Evolutionary conservation across 148 eudicot genomes (phyloP).

Genomic region (Nepenthes gracilis): DNA sequence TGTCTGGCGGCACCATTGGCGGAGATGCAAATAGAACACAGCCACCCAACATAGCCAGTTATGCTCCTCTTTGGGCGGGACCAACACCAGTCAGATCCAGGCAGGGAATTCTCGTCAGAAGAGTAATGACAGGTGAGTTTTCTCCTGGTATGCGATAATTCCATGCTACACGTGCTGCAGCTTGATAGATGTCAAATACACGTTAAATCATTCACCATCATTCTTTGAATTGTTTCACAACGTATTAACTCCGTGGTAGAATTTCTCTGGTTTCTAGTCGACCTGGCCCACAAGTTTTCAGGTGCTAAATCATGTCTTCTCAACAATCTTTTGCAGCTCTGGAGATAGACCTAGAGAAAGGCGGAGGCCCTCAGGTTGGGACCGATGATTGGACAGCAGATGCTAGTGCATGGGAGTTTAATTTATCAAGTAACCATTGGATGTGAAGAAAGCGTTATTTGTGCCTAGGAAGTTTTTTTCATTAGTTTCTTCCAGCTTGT

Average conservation of each 20-base stretch:
- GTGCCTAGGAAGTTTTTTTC: no score
- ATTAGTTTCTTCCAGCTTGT: no score
- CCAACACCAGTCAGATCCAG: conserved; percentile 24
- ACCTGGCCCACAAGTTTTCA: neutral
- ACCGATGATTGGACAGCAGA: conserved; percentile 23
- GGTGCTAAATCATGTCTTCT: neutral
- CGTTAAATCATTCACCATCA: no score
- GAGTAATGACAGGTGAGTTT: conserved; percentile 48
- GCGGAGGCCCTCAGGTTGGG: conserved; percentile 92
- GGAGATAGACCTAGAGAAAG: conserved; percentile 75
- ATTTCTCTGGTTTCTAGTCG: no score
- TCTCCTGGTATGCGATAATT: neutral
- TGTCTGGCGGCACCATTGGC: conserved; percentile 86
- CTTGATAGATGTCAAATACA: neutral
- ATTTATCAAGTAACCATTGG: no score
- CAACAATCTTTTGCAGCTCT: conserved; percentile 22
- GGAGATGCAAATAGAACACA: conserved; percentile 45
- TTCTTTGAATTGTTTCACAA: neutral
- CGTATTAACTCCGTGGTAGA: no score
- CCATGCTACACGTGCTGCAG: neutral
- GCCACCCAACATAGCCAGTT: conserved; percentile 20
- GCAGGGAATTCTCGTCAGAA: conserved; percentile 27
- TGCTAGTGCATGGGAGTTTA: no score
- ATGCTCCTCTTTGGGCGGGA: conserved; percentile 25
- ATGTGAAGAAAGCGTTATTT: no score